Conservation (phyloP, 495 filamentous ascomycete species). For the Xeromyces bisporus region DNA sequence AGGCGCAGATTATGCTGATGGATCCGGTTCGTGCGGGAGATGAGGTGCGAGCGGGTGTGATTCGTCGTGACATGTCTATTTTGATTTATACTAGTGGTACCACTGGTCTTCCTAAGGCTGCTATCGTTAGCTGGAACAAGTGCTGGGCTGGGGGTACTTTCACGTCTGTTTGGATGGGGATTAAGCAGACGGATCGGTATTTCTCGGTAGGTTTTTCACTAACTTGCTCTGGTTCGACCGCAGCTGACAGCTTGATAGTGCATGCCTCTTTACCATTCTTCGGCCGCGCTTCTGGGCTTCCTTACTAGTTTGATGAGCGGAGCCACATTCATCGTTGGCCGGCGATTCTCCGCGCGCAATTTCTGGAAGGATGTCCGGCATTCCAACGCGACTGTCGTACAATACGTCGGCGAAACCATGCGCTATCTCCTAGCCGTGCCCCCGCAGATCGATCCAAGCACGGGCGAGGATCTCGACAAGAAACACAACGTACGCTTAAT, state of each 20-base stretch:
- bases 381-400: constrained; percentile 62
- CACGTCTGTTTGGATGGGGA: constrained; percentile 35
- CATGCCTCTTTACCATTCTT: constrained; percentile 91
- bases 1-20: constrained; percentile 39
- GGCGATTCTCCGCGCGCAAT: constrained; percentile 62
- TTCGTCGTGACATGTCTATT: constrained; percentile 42
- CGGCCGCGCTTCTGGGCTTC: constrained; percentile 59
- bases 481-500: constrained; percentile 64
- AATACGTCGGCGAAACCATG: constrained; percentile 92
- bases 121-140: constrained; percentile 70
- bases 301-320: constrained; percentile 39
- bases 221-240: neutral
- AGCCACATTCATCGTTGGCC: constrained; percentile 53
- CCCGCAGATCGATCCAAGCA: constrained; percentile 41
- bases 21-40: constrained; percentile 48
- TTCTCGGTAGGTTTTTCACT: constrained; percentile 46
- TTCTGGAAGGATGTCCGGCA: constrained; percentile 72
- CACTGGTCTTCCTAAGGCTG: constrained; percentile 82
- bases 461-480: constrained; percentile 57
- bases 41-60: constrained; percentile 32
- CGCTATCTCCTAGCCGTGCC: constrained; percentile 72
- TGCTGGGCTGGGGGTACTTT: constrained; percentile 35
- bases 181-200: constrained; percentile 46
- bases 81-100: constrained; percentile 83
- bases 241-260: constrained; percentile 28